Evolutionary conservation across 2,329 filamentous ascomycete species (phyloP), one percentile per base, ranked within the genome.

Genomic region (Pyrenochaeta sp.): DNA sequence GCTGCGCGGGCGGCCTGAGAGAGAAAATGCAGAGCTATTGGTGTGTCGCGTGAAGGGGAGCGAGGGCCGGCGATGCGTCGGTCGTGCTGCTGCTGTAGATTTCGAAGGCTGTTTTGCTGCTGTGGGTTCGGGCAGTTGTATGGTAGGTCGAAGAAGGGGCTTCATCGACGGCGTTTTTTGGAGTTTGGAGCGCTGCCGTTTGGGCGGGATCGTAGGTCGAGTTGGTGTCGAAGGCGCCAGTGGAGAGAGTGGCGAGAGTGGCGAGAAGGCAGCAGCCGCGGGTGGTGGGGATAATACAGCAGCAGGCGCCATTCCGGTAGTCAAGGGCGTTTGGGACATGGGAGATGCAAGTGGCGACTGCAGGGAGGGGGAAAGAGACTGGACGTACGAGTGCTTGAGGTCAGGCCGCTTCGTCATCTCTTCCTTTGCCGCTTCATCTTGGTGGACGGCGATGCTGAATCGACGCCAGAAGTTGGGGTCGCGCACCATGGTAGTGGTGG

Each of bases 401-500:
- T 68, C 48, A 41, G 48, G 40, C 46, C 44, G 15, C 35, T 43
- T 31, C 51, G 43, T 29, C 41, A 43, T 42, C 44, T 55, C 45
- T 21, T 50, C 44, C 28, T 62, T 60, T 3, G 64, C 62, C 52
- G 78, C 74, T 56, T 83, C 81, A 52, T 83, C 79, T 37, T 75
- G 66, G 60, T 83, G 81, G 1, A 83, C 79, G 24, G 82, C 82
- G 36, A 74, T 66, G 46, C 78, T 81, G 72, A 84, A 84, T 56
- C 81, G 78, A 42, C 77, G 76, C 82, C 81, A 85, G 69, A 84
- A 85, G 35, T 73, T 74, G 17, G 81, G 81, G 58, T 85, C 82
- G 50, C 76, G 77, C 44, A 80, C 73, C 78, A 80, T 80, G 36
- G 32, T 62, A 35, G 39, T 10, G 19, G n/a, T 23, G n/a, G n/a